Base-by-base conservation (phyloP, 1,139 yeast species). In the Yamadazyma epiphylla region DNA sequence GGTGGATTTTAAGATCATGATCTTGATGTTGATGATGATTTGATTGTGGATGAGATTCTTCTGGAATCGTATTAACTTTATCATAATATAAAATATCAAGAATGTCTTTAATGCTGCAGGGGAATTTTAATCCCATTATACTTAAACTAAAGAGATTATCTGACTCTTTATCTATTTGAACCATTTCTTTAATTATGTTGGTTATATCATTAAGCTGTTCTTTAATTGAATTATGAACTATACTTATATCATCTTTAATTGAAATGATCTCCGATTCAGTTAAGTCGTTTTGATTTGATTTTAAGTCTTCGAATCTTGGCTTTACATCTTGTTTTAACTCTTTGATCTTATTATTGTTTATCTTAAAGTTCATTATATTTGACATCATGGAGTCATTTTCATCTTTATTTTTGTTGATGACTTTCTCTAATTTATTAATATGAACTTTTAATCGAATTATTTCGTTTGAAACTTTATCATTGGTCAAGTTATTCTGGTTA, bases 111-210 rank as follows among this genome's bases (percentile, higher is more conserved):
- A 56, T 51, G 27, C 51, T 51, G 5, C 54, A 36, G 0, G 73
- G 73, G 30, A 66, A 62, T 31, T 62, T 64, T 3, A 64, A 40
- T 0, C 64, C 70, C 39, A 54, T 30, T 2, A 68, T 62, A 17
- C 51, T 44, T 36, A 64, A 58, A n/a, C 46, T 46, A 12, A 51
- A 45, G 5, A 56, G 33, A 24, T 46, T 42, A 16, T 46, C 43
- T 4, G 45, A 35, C 16, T 11, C 22, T 30, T 53, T 55, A 10
- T 46, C 50, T n/a, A 67, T 63, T 10, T 50, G 46, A 17, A 62
- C 43, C 2, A 58, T 45, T 17, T 58, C 54, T 19, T 42, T 47
- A 6, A 64, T 30, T 0, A 48, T 38, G 7, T 32, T 27, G 9
- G 56, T 51, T 10, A 39, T 31, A 3, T 34, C 28, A 13, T 43